Conservation (phyloP, 2,329 filamentous ascomycete species). For the Colletotrichum brevisporum region DNA sequence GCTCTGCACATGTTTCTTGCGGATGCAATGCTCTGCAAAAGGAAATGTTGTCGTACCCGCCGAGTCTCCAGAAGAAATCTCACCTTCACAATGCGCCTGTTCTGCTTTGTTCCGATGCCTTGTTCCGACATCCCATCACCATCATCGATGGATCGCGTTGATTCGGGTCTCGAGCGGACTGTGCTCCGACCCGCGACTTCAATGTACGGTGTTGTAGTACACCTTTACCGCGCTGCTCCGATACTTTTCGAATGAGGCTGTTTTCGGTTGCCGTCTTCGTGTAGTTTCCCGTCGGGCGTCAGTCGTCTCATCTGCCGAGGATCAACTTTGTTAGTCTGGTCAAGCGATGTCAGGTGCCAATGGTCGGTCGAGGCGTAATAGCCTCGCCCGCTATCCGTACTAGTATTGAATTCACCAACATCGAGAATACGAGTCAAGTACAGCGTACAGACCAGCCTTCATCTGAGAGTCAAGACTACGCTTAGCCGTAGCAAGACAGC, state of each 20-base stretch:
- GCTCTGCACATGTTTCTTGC: not conserved
- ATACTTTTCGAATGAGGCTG: not conserved
- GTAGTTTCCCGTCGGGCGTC: not conserved
- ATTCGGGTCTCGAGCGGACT: not conserved
- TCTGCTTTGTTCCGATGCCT: not conserved
- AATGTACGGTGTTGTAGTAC: no score
- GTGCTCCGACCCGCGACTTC: conserved; percentile 1
- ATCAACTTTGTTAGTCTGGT: no score
- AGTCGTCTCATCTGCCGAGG: no score
- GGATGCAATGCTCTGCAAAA: no score
- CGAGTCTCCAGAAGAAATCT: conserved; percentile 10
- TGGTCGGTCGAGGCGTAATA: not conserved
- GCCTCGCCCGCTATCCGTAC: no score
- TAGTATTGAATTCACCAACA: not conserved
- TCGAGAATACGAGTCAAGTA: not conserved
- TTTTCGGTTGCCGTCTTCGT: not conserved
- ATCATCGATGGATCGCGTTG: not conserved
- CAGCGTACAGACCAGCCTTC: not conserved
- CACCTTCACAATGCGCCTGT: conserved; percentile 9
- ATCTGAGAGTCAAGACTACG: not conserved
- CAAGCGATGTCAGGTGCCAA: not conserved
- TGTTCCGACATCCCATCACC: conserved; percentile 4
- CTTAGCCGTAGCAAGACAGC: not conserved
- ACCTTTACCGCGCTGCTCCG: not conserved
- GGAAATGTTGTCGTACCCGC: not conserved